phyloP scores from a whole-genome alignment of 129 eudicot genomes.

The Kitagawia praeruptora region DNA sequence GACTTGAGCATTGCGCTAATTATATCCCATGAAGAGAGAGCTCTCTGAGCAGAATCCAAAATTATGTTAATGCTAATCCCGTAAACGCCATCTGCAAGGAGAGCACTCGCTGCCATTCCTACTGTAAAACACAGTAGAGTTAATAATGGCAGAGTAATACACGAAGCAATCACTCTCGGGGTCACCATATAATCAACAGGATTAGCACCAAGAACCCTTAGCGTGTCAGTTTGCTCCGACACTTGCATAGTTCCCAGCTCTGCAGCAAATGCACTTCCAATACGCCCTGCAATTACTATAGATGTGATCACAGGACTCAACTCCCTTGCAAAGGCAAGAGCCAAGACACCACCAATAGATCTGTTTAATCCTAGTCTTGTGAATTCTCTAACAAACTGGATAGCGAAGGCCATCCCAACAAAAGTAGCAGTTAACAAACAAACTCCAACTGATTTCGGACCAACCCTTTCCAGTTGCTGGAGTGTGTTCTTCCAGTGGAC shows the following conservation, averaged over 20 bases:
- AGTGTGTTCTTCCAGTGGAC: slow-evolving; percentile 94
- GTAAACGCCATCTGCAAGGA: slow-evolving; percentile 75
- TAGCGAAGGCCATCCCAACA: slow-evolving; percentile 94
- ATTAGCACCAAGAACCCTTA: slow-evolving; percentile 75
- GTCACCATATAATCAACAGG: slow-evolving; percentile 87
- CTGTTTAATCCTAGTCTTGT: slow-evolving; percentile 84
- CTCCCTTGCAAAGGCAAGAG: slow-evolving; percentile 77
- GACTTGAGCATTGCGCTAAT: slow-evolving; percentile 90
- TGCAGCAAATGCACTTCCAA: slow-evolving; percentile 85
- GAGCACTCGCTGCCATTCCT: slow-evolving; percentile 90
- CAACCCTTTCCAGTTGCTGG: slow-evolving; percentile 89
- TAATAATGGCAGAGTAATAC: slow-evolving; percentile 59
- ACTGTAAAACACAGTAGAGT: slow-evolving; percentile 75
- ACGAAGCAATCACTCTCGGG: slow-evolving; percentile 82
- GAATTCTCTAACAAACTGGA: slow-evolving; percentile 86
- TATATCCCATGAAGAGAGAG: slow-evolving; percentile 76
- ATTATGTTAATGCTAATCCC: slow-evolving; percentile 71
- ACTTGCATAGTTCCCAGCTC: slow-evolving; percentile 97
- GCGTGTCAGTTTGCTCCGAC: slow-evolving; percentile 83
- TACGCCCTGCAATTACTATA: slow-evolving; percentile 82
- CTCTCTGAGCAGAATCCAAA: slow-evolving; percentile 84
- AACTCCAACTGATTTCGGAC: slow-evolving; percentile 95
- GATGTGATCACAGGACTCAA: slow-evolving; percentile 91
- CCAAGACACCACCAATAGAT: slow-evolving; percentile 88
- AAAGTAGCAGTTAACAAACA: slow-evolving; percentile 83